phyloP scores from a whole-genome alignment of 768 basidiomycete species.

The Lactarius indigo region DNA sequence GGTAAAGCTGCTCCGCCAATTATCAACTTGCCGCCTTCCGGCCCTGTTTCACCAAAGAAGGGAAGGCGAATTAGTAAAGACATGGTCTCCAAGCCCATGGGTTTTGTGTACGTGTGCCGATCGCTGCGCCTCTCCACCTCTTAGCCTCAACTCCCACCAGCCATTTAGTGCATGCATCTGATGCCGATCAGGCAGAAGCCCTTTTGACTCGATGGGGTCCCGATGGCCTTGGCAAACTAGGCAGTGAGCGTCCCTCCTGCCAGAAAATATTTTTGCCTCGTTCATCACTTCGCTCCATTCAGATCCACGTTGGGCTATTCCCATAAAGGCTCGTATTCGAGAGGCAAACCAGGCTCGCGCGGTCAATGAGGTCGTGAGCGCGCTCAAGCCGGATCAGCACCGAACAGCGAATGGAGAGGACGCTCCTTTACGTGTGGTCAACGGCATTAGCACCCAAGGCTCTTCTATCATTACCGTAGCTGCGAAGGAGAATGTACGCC shows the following conservation, averaged over 20 bases:
- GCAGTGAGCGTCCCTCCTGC: conserved; percentile 50
- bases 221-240: conserved; percentile 84
- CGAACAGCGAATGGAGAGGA: conserved; percentile 40
- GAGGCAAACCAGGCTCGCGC: conserved; percentile 64
- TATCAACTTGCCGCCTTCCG: conserved; percentile 34
- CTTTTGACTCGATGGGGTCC: conserved; percentile 85
- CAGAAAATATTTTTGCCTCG: conserved; percentile 10
- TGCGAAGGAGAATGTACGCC: conserved; percentile 62
- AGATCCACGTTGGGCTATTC: conserved; percentile 88
- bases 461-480: conserved; percentile 75
- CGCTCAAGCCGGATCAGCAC: conserved; percentile 55
- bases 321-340: conserved; percentile 77
- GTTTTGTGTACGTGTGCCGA: conserved; percentile 67
- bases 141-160: conserved; percentile 40
- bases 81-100: conserved; percentile 81
- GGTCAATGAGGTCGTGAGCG: conserved; percentile 73
- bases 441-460: conserved; percentile 65
- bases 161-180: conserved; percentile 87
- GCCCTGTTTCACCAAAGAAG: conserved; percentile 40
- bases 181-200: conserved; percentile 84
- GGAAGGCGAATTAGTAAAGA: conserved; percentile 76
- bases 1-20: conserved; percentile 24
- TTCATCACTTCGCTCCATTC: conserved; percentile 26
- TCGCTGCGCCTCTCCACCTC: conserved; percentile 20
- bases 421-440: conserved; percentile 70